A percentile compares a stretch with the other conserved stretches of the same genome.
These are phyloP conservation scores for Verticillium isaacii DNA, from an alignment of 2,329 filamentous ascomycete species.

Conservation along the genomic window DNA sequence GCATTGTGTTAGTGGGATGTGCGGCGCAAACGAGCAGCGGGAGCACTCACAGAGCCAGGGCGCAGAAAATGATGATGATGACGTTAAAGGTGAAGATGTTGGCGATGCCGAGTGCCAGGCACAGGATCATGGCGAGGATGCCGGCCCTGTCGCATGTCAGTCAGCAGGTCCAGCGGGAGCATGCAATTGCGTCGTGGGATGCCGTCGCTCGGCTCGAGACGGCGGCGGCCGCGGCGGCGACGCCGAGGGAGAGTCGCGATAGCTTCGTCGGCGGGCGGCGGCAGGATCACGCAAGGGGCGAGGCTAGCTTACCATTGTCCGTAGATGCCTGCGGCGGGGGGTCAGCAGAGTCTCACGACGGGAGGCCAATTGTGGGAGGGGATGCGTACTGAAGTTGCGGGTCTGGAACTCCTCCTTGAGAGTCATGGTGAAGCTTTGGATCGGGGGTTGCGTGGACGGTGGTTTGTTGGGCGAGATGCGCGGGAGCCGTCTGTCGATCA, in stretches of 20 bases:
- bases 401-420: slow-evolving; percentile 69
- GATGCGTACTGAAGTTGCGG: slow-evolving; percentile 65
- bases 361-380: slow-evolving; percentile 7
- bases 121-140: slow-evolving; percentile 66
- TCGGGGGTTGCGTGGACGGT: slow-evolving; percentile 4
- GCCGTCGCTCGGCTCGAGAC: background rate
- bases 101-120: slow-evolving; percentile 64
- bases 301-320: slow-evolving; percentile 62
- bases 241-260: background rate
- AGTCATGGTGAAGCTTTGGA: slow-evolving; percentile 51
- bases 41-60: slow-evolving; percentile 47
- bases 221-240: background rate
- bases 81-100: slow-evolving; percentile 56
- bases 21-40: background rate
- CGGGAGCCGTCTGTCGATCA: background rate
- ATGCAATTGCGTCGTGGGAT: background rate
- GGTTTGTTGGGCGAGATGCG: background rate
- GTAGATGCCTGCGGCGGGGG: slow-evolving; percentile 57
- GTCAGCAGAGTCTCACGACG: slow-evolving; percentile 18
- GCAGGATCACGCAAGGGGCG: background rate
- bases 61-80: slow-evolving; percentile 46
- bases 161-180: background rate
- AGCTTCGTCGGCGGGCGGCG: background rate
- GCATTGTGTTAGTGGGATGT: background rate
- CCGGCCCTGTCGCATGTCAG: slow-evolving; percentile 49